These are phyloP conservation scores for Nicotiana sylvestris DNA, from an alignment of 257 asterid genomes.

Conservation along the genomic window DNA sequence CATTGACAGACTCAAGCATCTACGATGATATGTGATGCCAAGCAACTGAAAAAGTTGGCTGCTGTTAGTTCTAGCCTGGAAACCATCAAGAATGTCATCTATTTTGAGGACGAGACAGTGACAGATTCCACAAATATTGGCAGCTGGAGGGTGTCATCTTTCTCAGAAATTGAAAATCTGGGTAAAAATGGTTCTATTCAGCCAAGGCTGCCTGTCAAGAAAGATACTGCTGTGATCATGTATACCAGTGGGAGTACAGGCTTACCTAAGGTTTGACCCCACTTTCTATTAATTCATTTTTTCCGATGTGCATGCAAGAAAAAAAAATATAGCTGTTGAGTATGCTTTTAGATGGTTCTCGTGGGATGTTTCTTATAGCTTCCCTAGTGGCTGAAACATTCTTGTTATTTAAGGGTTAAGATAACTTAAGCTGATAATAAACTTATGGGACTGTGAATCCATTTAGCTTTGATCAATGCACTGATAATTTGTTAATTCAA, in stretches of 20 bases:
- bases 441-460: background rate
- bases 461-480: background rate
- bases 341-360: too few relatives aligned
- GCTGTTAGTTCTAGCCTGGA: constrained; percentile 57
- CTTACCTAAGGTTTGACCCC: constrained; percentile 65
- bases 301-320: background rate
- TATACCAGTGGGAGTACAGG: constrained; percentile 98
- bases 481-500: background rate
- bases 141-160: constrained; percentile 60
- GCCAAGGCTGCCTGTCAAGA: constrained; percentile 61
- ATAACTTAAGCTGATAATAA: background rate
- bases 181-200: constrained; percentile 53
- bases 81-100: constrained; percentile 52
- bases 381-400: background rate
- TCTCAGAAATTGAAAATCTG: constrained; percentile 68
- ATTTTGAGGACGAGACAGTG: constrained; percentile 55
- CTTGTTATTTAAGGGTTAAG: background rate
- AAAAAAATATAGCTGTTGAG: background rate
- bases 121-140: constrained; percentile 30
- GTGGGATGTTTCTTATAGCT: background rate
- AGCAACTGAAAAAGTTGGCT: constrained; percentile 70
- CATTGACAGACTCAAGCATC: constrained; percentile 78
- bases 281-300: background rate
- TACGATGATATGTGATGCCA: constrained; percentile 75
- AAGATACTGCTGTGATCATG: constrained; percentile 87